phyloP scores from a whole-genome alignment of 177 flowering plant species.

The Vitis hybrid region DNA sequence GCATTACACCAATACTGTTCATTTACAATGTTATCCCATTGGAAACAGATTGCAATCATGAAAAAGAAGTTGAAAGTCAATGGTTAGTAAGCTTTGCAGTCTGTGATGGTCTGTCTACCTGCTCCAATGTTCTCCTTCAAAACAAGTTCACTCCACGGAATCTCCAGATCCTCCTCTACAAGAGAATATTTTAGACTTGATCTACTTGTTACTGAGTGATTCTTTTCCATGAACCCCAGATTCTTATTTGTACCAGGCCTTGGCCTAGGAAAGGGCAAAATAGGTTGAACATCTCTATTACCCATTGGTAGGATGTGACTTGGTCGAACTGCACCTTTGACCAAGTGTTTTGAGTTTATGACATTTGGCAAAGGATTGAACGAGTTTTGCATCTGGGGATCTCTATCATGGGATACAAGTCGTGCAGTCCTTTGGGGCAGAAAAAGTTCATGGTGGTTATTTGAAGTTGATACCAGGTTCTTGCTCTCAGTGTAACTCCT shows the following conservation, averaged over 20 bases:
- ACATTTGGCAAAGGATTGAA: not conserved
- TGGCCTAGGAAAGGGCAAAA: not conserved
- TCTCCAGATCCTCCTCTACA: slow-evolving; percentile 18
- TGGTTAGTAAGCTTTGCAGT: too few relatives aligned
- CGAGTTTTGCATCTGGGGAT: not conserved
- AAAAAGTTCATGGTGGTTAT: not conserved
- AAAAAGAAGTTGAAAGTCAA: too few relatives aligned
- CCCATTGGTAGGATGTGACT: not conserved
- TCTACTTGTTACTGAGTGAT: not conserved
- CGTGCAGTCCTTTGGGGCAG: too few relatives aligned
- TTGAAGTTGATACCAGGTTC: not conserved
- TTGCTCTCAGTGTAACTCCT: not conserved
- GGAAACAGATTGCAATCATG: too few relatives aligned
- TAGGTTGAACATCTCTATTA: not conserved
- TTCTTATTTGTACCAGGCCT: not conserved
- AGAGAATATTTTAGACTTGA: slow-evolving; percentile 1
- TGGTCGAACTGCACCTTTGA: not conserved
- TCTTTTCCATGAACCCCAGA: not conserved
- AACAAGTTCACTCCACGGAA: slow-evolving; percentile 23
- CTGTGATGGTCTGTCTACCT: slow-evolving; percentile 12
- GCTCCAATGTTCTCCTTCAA: slow-evolving; percentile 26
- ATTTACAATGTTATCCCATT: not conserved
- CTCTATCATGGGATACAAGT: not conserved
- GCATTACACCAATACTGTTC: not conserved
- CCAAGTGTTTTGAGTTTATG: too few relatives aligned